These are phyloP conservation scores for Thyridium curvatum DNA, from an alignment of 2,329 filamentous ascomycete species.

Conservation along the genomic window DNA sequence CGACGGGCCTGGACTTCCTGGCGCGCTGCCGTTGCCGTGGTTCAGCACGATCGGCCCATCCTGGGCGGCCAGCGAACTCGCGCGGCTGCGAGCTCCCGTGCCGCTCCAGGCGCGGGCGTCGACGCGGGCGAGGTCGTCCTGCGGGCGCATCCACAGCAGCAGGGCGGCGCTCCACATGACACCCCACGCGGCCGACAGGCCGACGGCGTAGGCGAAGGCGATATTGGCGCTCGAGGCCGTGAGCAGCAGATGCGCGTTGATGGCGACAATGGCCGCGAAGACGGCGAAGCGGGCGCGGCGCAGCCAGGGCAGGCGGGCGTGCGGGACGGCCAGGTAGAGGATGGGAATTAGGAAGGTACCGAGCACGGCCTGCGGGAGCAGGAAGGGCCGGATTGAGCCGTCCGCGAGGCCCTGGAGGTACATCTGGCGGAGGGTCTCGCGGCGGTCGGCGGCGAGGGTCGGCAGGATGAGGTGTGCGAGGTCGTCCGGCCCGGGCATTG, in stretches of 20 bases:
- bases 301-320: slow-evolving; percentile 42
- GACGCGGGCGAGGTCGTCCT: slow-evolving; percentile 49
- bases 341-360: slow-evolving; percentile 41
- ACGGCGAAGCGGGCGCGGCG: slow-evolving; percentile 45
- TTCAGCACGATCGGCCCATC: no score
- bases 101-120: slow-evolving; percentile 23
- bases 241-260: slow-evolving; percentile 35
- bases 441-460: no score
- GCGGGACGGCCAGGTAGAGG: slow-evolving; percentile 51
- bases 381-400: slow-evolving; percentile 28
- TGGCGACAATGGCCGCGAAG: slow-evolving; percentile 31
- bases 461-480: no score
- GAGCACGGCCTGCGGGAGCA: slow-evolving; percentile 46
- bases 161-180: slow-evolving; percentile 41
- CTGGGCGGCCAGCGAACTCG: background rate
- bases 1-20: background rate
- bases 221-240: slow-evolving; percentile 44
- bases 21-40: background rate
- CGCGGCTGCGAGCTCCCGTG: slow-evolving; percentile 2
- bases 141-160: slow-evolving; percentile 48
- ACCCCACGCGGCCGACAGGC: slow-evolving; percentile 43
- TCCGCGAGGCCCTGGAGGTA: no score
- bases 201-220: slow-evolving; percentile 42
- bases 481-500: no score
- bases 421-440: no score